phyloP scores from a whole-genome alignment of 345 rosid genomes.

The Acer campestre region DNA sequence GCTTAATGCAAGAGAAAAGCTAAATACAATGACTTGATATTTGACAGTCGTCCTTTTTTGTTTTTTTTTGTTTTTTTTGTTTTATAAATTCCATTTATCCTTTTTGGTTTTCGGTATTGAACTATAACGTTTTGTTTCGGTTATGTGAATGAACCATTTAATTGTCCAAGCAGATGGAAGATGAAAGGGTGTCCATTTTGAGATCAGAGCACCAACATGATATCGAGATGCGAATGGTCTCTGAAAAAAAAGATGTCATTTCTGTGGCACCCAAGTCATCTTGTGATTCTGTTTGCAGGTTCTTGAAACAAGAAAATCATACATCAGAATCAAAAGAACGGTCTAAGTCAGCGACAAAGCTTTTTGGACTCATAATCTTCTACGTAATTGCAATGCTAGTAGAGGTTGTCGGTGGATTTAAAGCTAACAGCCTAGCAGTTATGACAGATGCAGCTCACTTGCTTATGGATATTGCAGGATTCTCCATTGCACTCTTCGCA shows the following conservation, averaged over 20 bases:
- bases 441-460: conserved; percentile 87
- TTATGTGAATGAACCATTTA: too few species aligned
- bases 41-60: background rate
- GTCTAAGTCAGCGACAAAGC: conserved; percentile 48
- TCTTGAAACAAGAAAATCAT: conserved; percentile 47
- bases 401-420: conserved; percentile 72
- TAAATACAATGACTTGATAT: background rate
- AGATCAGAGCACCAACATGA: conserved; percentile 33
- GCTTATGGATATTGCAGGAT: conserved; percentile 71
- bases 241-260: conserved; percentile 30
- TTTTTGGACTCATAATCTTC: conserved; percentile 49
- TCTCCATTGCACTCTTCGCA: conserved; percentile 64
- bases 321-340: conserved; percentile 46
- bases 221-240: conserved; percentile 40
- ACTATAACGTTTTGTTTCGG: background rate
- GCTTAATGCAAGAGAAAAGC: background rate
- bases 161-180: conserved; percentile 51
- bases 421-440: conserved; percentile 83
- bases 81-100: background rate
- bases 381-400: conserved; percentile 55
- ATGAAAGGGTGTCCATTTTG: conserved; percentile 41
- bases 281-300: conserved; percentile 43
- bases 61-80: too few species aligned
- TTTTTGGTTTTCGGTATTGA: background rate
- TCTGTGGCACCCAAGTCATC: conserved; percentile 23